A percentile compares a stretch with the other conserved stretches of the same genome.
Conservation (phyloP, 306 rosid genomes). For the Chamaecrista fasciculata region DNA sequence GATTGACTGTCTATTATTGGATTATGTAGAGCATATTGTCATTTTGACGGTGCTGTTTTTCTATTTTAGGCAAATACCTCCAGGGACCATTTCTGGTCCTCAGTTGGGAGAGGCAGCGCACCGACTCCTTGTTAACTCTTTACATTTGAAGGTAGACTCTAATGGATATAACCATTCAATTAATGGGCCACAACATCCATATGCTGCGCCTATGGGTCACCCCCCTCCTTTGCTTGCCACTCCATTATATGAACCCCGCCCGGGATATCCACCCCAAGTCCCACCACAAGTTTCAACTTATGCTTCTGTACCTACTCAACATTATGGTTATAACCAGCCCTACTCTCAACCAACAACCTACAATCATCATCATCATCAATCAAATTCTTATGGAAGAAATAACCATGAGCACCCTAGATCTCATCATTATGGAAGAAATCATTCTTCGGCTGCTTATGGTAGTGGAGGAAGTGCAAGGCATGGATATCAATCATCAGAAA, state of each 20-base stretch:
- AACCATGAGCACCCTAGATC: conserved; percentile 36
- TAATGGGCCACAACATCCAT: conserved; percentile 35
- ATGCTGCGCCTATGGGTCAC: conserved; percentile 29
- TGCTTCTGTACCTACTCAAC: conserved; percentile 26
- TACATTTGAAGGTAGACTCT: conserved; percentile 41
- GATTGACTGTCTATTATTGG: conserved; percentile 12
- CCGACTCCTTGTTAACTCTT: conserved; percentile 60
- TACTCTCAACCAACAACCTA: conserved; percentile 8
- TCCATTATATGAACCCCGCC: conserved; percentile 29
- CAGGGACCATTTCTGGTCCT: conserved; percentile 61
- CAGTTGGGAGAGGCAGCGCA: conserved; percentile 70
- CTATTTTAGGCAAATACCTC: conserved; percentile 55
- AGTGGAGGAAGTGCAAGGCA: conserved; percentile 35
- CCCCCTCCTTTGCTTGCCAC: conserved; percentile 35
- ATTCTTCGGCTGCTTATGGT: conserved; percentile 25
- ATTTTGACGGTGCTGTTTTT: conserved; percentile 17
- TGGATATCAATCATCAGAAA: conserved; percentile 43
- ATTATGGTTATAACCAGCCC: conserved; percentile 39
- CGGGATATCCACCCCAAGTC: conserved; percentile 35
- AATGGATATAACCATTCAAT: conserved; percentile 39
- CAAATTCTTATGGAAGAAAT: conserved; percentile 49
- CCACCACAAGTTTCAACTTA: conserved; percentile 32
- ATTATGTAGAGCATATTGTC: conserved; percentile 3
- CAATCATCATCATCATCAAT: conserved; percentile 31
- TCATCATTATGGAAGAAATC: conserved; percentile 50